These are phyloP conservation scores for Wickerhamomyces ciferrii DNA, from an alignment of 805 yeast genomes.

Conservation along the genomic window DNA sequence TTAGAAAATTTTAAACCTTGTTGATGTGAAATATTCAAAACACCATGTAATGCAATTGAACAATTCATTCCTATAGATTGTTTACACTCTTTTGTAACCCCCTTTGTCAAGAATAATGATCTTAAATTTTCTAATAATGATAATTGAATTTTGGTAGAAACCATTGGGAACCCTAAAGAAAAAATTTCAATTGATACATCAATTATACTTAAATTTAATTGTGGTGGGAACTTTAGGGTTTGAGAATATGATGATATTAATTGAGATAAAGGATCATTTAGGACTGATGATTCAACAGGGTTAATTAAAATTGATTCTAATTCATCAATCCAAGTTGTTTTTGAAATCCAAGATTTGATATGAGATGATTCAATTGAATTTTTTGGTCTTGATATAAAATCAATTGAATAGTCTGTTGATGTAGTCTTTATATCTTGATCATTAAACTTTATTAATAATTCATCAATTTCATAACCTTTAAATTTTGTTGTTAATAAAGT, in stretches of 20 bases:
- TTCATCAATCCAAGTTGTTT: constrained; percentile 28
- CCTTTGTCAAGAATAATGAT: constrained; percentile 43
- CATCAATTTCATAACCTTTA: constrained; percentile 28
- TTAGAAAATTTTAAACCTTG: constrained; percentile 22
- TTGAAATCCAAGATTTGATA: constrained; percentile 25
- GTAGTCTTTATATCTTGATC: constrained; percentile 1
- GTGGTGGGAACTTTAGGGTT: constrained; percentile 39
- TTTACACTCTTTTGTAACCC: no score
- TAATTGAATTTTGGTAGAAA: constrained; percentile 76
- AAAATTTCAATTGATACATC: constrained; percentile 79
- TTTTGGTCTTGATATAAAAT: constrained; percentile 10
- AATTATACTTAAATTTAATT: constrained; percentile 54
- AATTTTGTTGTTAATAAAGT: constrained; percentile 42
- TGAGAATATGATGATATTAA: constrained; percentile 27
- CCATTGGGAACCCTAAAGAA: constrained; percentile 60
- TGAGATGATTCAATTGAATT: constrained; percentile 26
- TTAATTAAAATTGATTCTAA: constrained; percentile 27
- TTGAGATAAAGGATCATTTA: constrained; percentile 42
- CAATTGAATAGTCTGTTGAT: constrained; percentile 13
- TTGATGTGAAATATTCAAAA: constrained; percentile 22
- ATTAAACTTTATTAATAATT: constrained; percentile 23
- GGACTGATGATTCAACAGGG: constrained; percentile 35
- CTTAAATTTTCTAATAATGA: constrained; percentile 82
- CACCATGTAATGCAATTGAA: constrained; percentile 58
- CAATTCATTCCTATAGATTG: constrained; percentile 56